phyloP scores from a whole-genome alignment of 2,329 filamentous ascomycete species.

The Sarocladium kiliense region DNA sequence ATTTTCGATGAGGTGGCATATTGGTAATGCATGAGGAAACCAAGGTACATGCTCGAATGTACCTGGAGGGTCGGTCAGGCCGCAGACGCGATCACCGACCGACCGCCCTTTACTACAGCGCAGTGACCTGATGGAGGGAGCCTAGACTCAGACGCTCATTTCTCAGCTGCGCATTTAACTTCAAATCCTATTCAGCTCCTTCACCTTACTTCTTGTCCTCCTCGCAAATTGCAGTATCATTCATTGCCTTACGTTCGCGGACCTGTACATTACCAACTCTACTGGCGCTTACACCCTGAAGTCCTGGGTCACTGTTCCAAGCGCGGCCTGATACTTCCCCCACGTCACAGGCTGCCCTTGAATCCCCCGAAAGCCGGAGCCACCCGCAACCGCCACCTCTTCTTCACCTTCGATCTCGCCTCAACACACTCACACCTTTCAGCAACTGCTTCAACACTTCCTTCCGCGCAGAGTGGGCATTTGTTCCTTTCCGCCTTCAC shows the following conservation, averaged over 20 bases:
- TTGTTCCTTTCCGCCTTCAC: too few relatives aligned
- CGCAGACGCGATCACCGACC: not conserved
- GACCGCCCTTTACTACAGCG: not conserved
- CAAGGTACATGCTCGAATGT: not conserved
- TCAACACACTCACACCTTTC: not conserved
- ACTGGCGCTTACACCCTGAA: not conserved
- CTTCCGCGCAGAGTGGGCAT: not conserved
- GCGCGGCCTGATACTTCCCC: not conserved
- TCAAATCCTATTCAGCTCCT: too few relatives aligned
- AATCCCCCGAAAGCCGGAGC: slow-evolving; percentile 7
- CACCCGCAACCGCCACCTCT: slow-evolving; percentile 5
- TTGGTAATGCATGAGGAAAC: not conserved
- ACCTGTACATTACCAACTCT: too few relatives aligned
- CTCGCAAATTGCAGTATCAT: not conserved
- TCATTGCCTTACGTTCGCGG: too few relatives aligned
- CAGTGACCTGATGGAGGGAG: too few relatives aligned
- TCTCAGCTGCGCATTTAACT: not conserved
- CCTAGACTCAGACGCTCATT: not conserved
- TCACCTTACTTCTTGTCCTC: not conserved
- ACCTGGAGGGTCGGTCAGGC: not conserved
- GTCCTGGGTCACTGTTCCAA: too few relatives aligned
- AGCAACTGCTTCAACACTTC: not conserved
- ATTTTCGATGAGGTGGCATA: not conserved
- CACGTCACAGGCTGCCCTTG: not conserved
- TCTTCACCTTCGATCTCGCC: not conserved